Conservation (phyloP, 768 basidiomycete species). For the Leccinum fibrillosum region DNA sequence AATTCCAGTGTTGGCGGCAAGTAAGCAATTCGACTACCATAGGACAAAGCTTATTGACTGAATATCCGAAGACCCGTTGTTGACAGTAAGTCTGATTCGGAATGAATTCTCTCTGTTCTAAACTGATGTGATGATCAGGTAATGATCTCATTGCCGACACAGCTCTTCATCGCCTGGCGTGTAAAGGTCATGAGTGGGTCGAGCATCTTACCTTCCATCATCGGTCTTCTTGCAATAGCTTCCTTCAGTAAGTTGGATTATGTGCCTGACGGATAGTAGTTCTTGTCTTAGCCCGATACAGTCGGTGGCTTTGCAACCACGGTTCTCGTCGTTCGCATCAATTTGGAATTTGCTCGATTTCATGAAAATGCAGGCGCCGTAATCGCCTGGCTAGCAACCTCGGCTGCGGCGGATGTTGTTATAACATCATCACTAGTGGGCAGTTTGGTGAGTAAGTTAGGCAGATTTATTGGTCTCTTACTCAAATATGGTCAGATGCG, state of each 20-base stretch:
- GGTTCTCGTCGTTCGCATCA: conserved; percentile 28
- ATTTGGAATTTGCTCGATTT: conserved; percentile 32
- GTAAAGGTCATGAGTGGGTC: conserved; percentile 36
- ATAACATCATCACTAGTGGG: conserved; percentile 43
- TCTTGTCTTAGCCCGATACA: conserved; percentile 3
- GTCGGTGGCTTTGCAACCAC: conserved; percentile 36
- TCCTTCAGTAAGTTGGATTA: conserved; percentile 8
- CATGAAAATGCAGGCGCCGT: conserved; percentile 33
- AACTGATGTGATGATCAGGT: conserved; percentile 29
- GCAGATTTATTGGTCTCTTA: not conserved
- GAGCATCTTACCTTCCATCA: conserved; percentile 22
- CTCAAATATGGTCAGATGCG: conserved; percentile 25
- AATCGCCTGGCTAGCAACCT: conserved; percentile 41
- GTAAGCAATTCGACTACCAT: conserved; percentile 3
- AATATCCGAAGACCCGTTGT: conserved; percentile 37
- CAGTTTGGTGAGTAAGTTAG: conserved; percentile 35
- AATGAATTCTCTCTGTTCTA: not conserved
- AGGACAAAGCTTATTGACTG: not conserved
- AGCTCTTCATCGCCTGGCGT: conserved; percentile 47
- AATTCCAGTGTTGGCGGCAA: conserved; percentile 8
- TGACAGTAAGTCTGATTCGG: conserved; percentile 34
- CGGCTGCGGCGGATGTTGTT: conserved; percentile 37
- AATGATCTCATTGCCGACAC: conserved; percentile 42
- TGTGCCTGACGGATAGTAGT: too few relatives aligned
- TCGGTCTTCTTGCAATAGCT: conserved; percentile 11